Base-by-base conservation (phyloP, 2,329 filamentous ascomycete genomes). In the Phaeosphaeriaceae sp. region DNA sequence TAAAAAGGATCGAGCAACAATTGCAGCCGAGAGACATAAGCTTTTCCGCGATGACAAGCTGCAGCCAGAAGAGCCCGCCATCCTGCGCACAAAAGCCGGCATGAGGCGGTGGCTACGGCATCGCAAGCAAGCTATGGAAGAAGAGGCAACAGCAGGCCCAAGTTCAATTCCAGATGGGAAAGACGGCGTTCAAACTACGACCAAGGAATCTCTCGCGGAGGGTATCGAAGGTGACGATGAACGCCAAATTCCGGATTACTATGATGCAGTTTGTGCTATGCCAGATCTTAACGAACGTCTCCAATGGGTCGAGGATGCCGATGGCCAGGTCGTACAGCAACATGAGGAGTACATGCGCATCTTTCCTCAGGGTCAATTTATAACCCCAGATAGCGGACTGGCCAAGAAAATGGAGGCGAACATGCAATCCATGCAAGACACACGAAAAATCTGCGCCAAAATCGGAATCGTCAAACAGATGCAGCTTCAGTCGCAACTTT, bases 391-490 rank as follows among this genome's bases (percentile, higher is more conserved):
- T 33, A 91, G 93, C 74, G 86, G 85, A 53, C 80, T 99, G 36
- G 84, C 90, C 1, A 88, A 87, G 67, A 94, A 90, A 74, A 90
- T 99, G 78, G 92, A 97, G 67, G 87, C 88, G 54, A 99, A 99
- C 69, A 92, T 98, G 78, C 88, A 88, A 60, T 93, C 97, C 74
- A 93, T 99, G 85, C 95, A 99, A 76, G 94, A 98, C 71, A 99
- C 95, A 0, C 86, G 95, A 67, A 98, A 97, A 75, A 86, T 99
- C 27, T 96, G 93, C 70, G 93, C 93, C 11, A 99, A 98, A 80
- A 97, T 99, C 75, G 90, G 92, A 49, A 92, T 99, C 61, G 95
- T 99, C 75, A 99, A 98, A 81, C 95, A 99, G 80, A 99, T 99
- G 95, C 95, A 99, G 79, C 88, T 98, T 53, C 95, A 99, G 77